Conservation (phyloP, 495 filamentous ascomycete genomes). For the Tuber umbilicatum region DNA sequence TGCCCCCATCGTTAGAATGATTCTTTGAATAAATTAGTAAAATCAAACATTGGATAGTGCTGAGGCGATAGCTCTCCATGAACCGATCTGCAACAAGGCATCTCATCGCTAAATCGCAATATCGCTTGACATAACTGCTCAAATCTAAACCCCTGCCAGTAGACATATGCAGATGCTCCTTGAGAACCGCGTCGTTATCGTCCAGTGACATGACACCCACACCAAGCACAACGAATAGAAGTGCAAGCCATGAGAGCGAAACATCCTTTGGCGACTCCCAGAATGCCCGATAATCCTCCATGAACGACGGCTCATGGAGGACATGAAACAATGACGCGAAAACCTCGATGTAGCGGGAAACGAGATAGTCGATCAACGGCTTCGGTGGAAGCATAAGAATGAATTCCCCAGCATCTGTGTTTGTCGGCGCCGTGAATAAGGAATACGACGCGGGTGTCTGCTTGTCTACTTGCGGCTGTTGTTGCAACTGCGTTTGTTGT, state of each 20-base stretch:
- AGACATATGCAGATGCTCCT: slow-evolving; percentile 4
- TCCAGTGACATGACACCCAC: background rate
- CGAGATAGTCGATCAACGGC: background rate
- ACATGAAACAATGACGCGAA: background rate
- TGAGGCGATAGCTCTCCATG: slow-evolving; percentile 5
- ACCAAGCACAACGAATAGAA: background rate
- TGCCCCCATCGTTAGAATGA: slow-evolving; percentile 3
- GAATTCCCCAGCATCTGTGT: slow-evolving; percentile 1
- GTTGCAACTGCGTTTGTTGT: background rate
- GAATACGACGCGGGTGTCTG: background rate
- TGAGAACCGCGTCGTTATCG: background rate
- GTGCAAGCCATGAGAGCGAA: slow-evolving; percentile 5
- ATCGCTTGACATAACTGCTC: slow-evolving; percentile 2
- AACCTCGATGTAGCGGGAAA: slow-evolving; percentile 1
- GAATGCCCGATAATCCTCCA: background rate
- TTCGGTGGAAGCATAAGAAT: slow-evolving; percentile 1
- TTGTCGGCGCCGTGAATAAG: background rate
- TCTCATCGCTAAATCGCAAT: slow-evolving; percentile 5
- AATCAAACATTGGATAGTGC: slow-evolving; percentile 5
- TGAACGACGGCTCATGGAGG: slow-evolving; percentile 5
- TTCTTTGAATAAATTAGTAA: slow-evolving; percentile 2
- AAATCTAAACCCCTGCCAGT: background rate
- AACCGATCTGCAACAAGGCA: slow-evolving; percentile 4
- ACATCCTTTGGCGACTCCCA: slow-evolving; percentile 4
- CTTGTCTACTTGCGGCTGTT: background rate